Base-by-base conservation (phyloP, 1,284 basidiomycete species). In the Irpex rosettiformis region DNA sequence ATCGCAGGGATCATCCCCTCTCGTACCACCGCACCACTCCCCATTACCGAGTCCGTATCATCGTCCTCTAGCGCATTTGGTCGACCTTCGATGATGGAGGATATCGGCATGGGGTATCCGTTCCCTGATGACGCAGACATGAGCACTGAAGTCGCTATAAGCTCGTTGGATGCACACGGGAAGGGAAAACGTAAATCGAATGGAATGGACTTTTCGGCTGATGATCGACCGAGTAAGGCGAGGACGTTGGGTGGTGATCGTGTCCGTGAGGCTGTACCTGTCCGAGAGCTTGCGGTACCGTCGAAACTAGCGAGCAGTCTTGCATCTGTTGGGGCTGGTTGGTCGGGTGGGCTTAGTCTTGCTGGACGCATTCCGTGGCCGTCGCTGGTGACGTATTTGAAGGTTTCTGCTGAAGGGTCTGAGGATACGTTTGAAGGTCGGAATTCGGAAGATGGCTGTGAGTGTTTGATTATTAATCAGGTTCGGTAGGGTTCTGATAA, bases 401-500 rank as follows among this genome's bases (percentile, higher is more conserved):
- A 72, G 57, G 71, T 78, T 1, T 78, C 77, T 25, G 77, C 88
- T n/a, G 89, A 90, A 21, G 85, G 84, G 1, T 78, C 73, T 22
- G 84, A 88, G 11, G 85, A 91, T 59, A 68, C 85, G 11, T 74
- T 97, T 48, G 93, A 97, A 68, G 91, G 80, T 0, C 80, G 86
- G 63, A 98, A 99, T 75, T 80, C 86, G 25, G 86, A 88, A 57
- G 79, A 80, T 24, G 79, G 78, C 55, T 81, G 88, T 84, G 66
- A 56, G 77, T 76, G 11, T 24, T 37, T 3, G 22, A 11, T 37
- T 37, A 0, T 18, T 30, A 25, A 16, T 13, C 47, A 10, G 13
- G n/a, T 10, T 52, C 10, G 22, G n/a, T 8, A 2, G 49, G 29
- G 25, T 27, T 49, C 24, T 48, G 18, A 48, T 30, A 22, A 64